Evolutionary conservation across 495 filamentous ascomycete species (phyloP).

Genomic region (Lasiosphaeria hispida): DNA sequence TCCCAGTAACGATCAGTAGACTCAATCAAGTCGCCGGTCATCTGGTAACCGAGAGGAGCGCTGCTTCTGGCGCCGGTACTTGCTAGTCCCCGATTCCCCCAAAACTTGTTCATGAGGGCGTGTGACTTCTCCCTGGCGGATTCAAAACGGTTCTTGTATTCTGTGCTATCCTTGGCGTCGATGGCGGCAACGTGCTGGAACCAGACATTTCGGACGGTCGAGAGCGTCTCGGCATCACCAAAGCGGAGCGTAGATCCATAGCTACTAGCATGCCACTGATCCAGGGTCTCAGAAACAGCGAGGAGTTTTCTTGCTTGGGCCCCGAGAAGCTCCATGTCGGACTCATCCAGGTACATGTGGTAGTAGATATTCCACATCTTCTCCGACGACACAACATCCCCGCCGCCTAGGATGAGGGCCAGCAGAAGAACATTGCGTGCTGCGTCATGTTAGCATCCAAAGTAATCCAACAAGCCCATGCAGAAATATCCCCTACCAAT

Average conservation of each 20-base stretch:
- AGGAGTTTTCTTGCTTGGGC: constrained; percentile 42
- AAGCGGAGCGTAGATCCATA: constrained; percentile 39
- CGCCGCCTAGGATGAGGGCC: constrained; percentile 43
- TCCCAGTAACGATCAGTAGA: constrained; percentile 37
- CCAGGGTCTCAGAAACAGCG: constrained; percentile 29
- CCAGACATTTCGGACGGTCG: constrained; percentile 37
- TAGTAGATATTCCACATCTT: constrained; percentile 57
- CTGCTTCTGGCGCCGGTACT: constrained; percentile 1
- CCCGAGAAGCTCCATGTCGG: constrained; percentile 33
- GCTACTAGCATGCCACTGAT: constrained; percentile 33
- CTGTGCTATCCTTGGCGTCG: constrained; percentile 5
- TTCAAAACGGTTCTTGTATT: constrained; percentile 16
- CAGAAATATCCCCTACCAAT: constrained; percentile 39
- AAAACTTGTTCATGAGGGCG: constrained; percentile 19
- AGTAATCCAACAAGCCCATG: background rate
- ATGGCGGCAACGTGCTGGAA: constrained; percentile 23
- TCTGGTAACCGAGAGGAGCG: constrained; percentile 7
- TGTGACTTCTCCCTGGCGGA: background rate
- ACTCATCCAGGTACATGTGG: constrained; percentile 44
- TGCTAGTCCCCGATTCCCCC: constrained; percentile 8
- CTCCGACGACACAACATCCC: constrained; percentile 16
- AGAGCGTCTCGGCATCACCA: constrained; percentile 32
- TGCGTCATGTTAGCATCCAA: constrained; percentile 19
- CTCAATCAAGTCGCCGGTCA: constrained; percentile 23
- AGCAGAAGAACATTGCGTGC: constrained; percentile 54